phyloP scores from a whole-genome alignment of 176 grass and related monocot genomes.

The barley (Hordeum vulgare) region DNA sequence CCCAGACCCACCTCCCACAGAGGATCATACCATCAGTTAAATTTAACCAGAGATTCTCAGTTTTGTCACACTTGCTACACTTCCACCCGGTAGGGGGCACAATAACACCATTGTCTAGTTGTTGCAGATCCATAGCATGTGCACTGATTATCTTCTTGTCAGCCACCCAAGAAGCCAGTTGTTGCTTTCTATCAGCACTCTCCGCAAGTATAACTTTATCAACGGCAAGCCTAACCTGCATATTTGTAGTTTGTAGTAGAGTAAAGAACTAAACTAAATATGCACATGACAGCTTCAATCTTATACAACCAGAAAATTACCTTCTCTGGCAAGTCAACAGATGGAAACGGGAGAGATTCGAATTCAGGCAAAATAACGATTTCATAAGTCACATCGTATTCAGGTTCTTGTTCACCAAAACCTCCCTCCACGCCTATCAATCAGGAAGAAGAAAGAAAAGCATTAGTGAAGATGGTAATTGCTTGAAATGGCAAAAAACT shows the following conservation, averaged over 20 bases:
- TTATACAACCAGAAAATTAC: constrained; percentile 25
- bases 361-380: constrained; percentile 90
- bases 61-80: constrained; percentile 95
- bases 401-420: constrained; percentile 81
- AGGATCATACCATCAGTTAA: constrained; percentile 91
- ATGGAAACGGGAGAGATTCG: constrained; percentile 77
- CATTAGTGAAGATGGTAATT: not conserved
- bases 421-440: constrained; percentile 88
- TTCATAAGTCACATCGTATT: constrained; percentile 66
- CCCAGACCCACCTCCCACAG: constrained; percentile 82
- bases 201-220: constrained; percentile 86
- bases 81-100: constrained; percentile 91
- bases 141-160: constrained; percentile 81
- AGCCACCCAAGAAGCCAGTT: constrained; percentile 84
- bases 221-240: constrained; percentile 82
- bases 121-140: constrained; percentile 74
- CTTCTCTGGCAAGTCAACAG: constrained; percentile 96
- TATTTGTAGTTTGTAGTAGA: not conserved
- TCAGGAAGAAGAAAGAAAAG: not conserved
- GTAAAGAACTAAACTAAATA: constrained; percentile 28
- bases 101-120: constrained; percentile 79
- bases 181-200: constrained; percentile 76
- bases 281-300: not conserved
- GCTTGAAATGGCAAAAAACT: not conserved
- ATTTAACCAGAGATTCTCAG: constrained; percentile 97